Base-by-base conservation (phyloP, 179 eudicot species). In the Sideroxylon spinosum region DNA sequence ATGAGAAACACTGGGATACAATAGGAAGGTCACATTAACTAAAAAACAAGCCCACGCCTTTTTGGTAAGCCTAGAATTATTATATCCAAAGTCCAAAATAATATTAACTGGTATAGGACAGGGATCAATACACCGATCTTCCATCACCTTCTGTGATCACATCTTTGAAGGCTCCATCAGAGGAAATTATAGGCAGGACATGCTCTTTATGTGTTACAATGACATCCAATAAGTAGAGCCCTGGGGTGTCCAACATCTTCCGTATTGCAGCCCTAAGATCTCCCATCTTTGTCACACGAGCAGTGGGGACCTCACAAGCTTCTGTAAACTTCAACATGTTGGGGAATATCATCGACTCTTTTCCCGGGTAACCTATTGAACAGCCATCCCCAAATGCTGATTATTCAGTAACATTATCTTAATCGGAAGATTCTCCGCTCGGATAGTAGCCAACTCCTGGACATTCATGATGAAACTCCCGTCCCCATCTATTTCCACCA, bases 101-200 rank as follows among this genome's bases (percentile, higher is more conserved):
- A 62, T 44, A 53, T 80, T 12, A 29, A 1, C 46, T n/a, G 68
- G 59, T 37, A 2, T 29, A 46, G 13, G 3, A 61, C 62, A 37
- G 1, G 44, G 44, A 74, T 89, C 86, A 95, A 32, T 93, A 93
- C 10, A 73, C 60, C 3, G 78, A 80, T 84, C 97, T 91, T 4
- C 98, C 98, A 80, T 95, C 97, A 26, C 97, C 95, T 65, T 91
- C 97, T 0, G 87, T 89, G 57, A 93, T 95, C 60, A 86, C 86
- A 81, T 95, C 98, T 64, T 91, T 85, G 78, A 95, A 95, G 0
- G 87, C 87, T 13, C 90, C 98, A n/a, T 97, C 97, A 62, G 92
- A 86, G 0, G 98, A 97, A 29, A 95, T 93, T 95, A 93, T 95
- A 71, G 98, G 98, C 90, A 95, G 68, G 80, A 91, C 99, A 82